A percentile compares a stretch with the other conserved stretches of the same genome.
Conservation (phyloP, 2,329 filamentous ascomycete genomes). For the Colletotrichum tofieldiae region DNA sequence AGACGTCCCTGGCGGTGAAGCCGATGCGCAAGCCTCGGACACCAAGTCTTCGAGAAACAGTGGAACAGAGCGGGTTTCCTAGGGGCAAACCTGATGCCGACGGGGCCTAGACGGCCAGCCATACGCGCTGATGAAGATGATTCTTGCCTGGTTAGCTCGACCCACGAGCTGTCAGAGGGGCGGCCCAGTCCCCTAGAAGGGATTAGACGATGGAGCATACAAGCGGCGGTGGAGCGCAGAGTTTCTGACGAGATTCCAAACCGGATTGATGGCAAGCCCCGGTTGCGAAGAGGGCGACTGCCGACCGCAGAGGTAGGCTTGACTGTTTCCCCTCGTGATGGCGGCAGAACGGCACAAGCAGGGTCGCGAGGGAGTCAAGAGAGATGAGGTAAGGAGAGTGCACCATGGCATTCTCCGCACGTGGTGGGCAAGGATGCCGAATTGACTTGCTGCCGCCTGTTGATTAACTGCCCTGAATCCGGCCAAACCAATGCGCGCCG, state of each 20-base stretch:
- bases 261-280: background rate
- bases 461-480: conserved; percentile 9
- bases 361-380: background rate
- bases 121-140: conserved; percentile 21
- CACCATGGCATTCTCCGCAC: conserved; percentile 24
- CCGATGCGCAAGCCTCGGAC: background rate
- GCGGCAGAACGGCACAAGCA: conserved; percentile 15
- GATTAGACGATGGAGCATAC: conserved; percentile 13
- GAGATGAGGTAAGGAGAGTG: conserved; percentile 17
- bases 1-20: background rate
- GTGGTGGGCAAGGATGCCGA: conserved; percentile 38
- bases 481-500: conserved; percentile 23
- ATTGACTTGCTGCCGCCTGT: conserved; percentile 2
- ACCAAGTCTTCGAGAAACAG: background rate
- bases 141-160: conserved; percentile 24
- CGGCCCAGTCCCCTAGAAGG: conserved; percentile 16
- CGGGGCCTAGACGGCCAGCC: conserved; percentile 14
- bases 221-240: background rate
- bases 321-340: background rate
- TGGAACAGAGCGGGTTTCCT: background rate
- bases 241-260: background rate
- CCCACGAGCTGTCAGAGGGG: conserved; percentile 24
- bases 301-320: background rate
- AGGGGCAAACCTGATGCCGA: background rate
- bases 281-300: background rate